Percentiles rank a stretch among this genome's conserved stretches.
These are phyloP conservation scores for Lecanoromycetidae sp. DNA, from an alignment of 2,329 filamentous ascomycete genomes.

Conservation along the genomic window DNA sequence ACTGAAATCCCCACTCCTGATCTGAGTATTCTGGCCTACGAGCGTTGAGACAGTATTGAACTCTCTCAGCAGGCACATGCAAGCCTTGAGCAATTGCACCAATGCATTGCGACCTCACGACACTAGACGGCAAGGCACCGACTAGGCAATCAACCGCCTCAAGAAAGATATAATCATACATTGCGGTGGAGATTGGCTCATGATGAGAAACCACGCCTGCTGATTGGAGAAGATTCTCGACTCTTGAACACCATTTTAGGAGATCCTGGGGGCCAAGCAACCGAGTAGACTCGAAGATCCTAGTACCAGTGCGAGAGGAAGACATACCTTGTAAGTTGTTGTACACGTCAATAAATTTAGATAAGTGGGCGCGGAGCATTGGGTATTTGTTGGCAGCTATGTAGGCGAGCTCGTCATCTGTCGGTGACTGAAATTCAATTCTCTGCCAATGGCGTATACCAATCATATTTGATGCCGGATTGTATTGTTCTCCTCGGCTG, in stretches of 20 bases:
- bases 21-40: slow-evolving; percentile 58
- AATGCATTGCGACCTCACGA: slow-evolving; percentile 49
- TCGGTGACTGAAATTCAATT: slow-evolving; percentile 56
- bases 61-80: slow-evolving; percentile 70
- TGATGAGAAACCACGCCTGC: slow-evolving; percentile 52
- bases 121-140: slow-evolving; percentile 59
- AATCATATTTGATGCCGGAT: slow-evolving; percentile 57
- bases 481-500: slow-evolving; percentile 56
- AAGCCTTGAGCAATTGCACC: slow-evolving; percentile 71
- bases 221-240: slow-evolving; percentile 52
- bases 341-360: slow-evolving; percentile 47
- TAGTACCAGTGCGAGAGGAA: too few relatives aligned
- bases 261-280: slow-evolving; percentile 64
- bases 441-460: slow-evolving; percentile 77
- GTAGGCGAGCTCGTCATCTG: slow-evolving; percentile 56
- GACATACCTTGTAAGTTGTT: slow-evolving; percentile 19
- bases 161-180: slow-evolving; percentile 75
- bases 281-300: too few relatives aligned
- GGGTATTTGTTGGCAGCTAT: slow-evolving; percentile 64
- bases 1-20: slow-evolving; percentile 43
- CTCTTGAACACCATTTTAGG: slow-evolving; percentile 77
- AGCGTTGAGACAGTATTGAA: slow-evolving; percentile 62
- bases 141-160: slow-evolving; percentile 90
- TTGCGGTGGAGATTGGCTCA: slow-evolving; percentile 60
- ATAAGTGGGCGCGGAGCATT: slow-evolving; percentile 46